Base-by-base conservation (phyloP, 345 rosid genomes). In the Gynandropsis gynandra region DNA sequence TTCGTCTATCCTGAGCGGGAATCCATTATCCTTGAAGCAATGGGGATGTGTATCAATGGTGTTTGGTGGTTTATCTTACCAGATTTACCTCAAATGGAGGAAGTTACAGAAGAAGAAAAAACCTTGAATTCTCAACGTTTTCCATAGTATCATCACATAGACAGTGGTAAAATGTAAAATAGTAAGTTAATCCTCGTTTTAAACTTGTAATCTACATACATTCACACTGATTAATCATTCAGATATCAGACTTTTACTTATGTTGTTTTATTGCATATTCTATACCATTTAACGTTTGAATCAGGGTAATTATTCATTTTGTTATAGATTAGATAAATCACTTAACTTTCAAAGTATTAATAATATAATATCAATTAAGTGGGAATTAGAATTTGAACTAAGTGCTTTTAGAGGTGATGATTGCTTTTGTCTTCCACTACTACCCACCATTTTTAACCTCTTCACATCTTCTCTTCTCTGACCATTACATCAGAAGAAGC, bases 21-120 rank as follows among this genome's bases (percentile, higher is more conserved):
- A 92, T 64, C 97, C 97, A 14, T 63, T 92, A 52, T 82, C 97
- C 24, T 2, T 70, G 47, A 87, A 82, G 56, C 95, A 92, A 68
- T 87, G 98, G 98, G 93, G 86, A 1, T 82, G 93, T 37, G 93
- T 92, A 15, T 46, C 70, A 11, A 84, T 92, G 97, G 95, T 92
- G 17, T 92, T 92, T 80, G 80, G 93, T 16, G 97, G 98, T 13
- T 69, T 92, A 62, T 82, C 94, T n/a, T 87, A 78, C 70, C 97
- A 87, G 76, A 92, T 87, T 59, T 85, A 70, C 62, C 82, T 92
- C 36, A 92, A 87, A 50, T 92, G 98, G 98, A 85, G 52, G 62
- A 85, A 76, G 67, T 39, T 81, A 65, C 82, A 78, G 72, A 87
- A 75, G 73, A 84, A 80, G 71, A 76, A 74, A 74, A 85, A 82